Percentiles rank a stretch among this genome's conserved stretches.
These are phyloP conservation scores for Thelonectria rubi DNA, from an alignment of 2,329 filamentous ascomycete species.

Conservation along the genomic window DNA sequence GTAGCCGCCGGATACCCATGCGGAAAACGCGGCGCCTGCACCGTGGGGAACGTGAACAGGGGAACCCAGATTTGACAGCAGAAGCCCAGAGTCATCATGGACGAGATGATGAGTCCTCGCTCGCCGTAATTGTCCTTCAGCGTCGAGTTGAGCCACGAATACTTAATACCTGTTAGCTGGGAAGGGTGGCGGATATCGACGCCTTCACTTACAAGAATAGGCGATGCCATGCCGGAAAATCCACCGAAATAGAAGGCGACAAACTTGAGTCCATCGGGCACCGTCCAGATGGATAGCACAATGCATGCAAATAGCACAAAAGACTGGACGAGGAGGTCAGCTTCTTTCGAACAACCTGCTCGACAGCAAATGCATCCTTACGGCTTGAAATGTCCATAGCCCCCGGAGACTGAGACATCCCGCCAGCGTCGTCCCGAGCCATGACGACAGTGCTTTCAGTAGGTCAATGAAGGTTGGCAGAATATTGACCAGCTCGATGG, in stretches of 20 bases:
- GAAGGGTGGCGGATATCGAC: not conserved
- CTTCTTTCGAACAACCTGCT: not conserved
- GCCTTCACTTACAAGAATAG: slow-evolving; percentile 30
- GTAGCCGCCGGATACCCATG: slow-evolving; percentile 41
- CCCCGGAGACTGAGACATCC: slow-evolving; percentile 42
- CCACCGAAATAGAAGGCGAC: slow-evolving; percentile 45
- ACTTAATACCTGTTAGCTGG: slow-evolving; percentile 19
- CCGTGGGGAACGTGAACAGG: slow-evolving; percentile 43
- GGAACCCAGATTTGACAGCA: slow-evolving; percentile 44
- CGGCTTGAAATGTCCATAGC: slow-evolving; percentile 41
- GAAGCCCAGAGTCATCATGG: slow-evolving; percentile 49
- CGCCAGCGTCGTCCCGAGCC: slow-evolving; percentile 42
- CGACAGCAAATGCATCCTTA: not conserved
- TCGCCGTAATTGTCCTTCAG: slow-evolving; percentile 46
- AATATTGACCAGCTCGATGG: slow-evolving; percentile 41
- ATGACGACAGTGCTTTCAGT: slow-evolving; percentile 39
- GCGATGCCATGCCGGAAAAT: slow-evolving; percentile 44
- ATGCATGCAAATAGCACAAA: slow-evolving; percentile 40
- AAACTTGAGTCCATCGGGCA: slow-evolving; percentile 44
- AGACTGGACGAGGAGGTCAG: not conserved
- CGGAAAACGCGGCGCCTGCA: slow-evolving; percentile 39
- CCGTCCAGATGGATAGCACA: slow-evolving; percentile 43
- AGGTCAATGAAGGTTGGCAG: slow-evolving; percentile 43
- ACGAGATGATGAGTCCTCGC: slow-evolving; percentile 45
- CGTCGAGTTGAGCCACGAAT: slow-evolving; percentile 46